Conservation (phyloP, 371 early-diverging fungal genomes). For the Encephalitozoon romaleae region DNA sequence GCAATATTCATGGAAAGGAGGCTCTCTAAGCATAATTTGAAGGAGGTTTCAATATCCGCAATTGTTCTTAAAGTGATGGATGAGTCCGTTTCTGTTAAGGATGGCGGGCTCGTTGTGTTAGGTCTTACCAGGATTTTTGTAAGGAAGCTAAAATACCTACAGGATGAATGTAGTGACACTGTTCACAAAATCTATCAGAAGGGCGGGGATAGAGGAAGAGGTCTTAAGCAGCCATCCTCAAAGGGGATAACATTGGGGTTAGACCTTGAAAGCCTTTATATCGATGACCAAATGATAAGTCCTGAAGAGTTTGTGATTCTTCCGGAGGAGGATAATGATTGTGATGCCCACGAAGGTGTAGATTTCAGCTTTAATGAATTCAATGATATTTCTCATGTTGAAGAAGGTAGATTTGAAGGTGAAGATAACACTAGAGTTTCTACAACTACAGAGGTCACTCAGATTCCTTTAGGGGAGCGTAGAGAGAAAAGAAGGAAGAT, state of each 20-base stretch:
- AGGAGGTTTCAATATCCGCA: background rate
- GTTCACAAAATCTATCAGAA: background rate
- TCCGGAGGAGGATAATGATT: background rate
- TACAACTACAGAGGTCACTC: background rate
- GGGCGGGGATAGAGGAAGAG: background rate
- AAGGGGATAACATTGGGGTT: background rate
- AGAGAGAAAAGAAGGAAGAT: constrained; percentile 3
- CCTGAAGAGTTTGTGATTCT: constrained; percentile 3
- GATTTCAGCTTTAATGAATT: background rate
- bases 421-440: background rate
- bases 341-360: background rate
- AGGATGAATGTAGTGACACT: background rate
- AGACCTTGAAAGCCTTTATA: background rate
- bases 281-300: background rate
- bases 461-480: background rate
- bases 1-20: background rate
- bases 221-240: background rate
- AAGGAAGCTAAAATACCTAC: background rate
- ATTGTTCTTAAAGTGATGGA: background rate
- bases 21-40: background rate
- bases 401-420: background rate
- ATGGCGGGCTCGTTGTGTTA: background rate
- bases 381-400: background rate
- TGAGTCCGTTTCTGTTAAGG: background rate
- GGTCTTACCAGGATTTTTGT: background rate